phyloP scores from a whole-genome alignment of 2,329 filamentous ascomycete genomes.

The Chrysoporthe austroafricana region DNA sequence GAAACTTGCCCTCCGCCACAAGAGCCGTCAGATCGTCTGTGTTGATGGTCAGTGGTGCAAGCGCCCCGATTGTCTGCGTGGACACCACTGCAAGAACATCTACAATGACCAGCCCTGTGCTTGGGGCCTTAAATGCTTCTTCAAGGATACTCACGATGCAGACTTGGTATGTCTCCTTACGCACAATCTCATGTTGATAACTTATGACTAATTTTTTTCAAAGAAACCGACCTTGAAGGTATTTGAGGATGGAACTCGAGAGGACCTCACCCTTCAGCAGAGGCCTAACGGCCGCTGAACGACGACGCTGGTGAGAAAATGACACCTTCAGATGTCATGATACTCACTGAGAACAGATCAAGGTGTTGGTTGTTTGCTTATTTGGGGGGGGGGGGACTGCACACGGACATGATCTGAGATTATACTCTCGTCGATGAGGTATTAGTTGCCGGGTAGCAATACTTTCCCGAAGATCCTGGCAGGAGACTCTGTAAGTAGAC shows the following conservation, averaged over 20 bases:
- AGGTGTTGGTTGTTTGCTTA: background rate
- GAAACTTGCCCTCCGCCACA: slow-evolving; percentile 28
- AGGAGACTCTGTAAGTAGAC: no score
- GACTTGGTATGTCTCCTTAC: slow-evolving; percentile 1
- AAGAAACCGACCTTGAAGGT: slow-evolving; percentile 21
- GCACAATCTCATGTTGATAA: background rate
- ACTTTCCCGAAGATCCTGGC: no score
- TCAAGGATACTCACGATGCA: slow-evolving; percentile 23
- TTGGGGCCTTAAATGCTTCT: slow-evolving; percentile 26
- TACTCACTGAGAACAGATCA: no score
- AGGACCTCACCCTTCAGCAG: slow-evolving; percentile 10
- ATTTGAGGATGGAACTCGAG: slow-evolving; percentile 23
- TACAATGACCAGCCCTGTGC: slow-evolving; percentile 20
- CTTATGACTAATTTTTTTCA: background rate
- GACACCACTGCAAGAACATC: slow-evolving; percentile 28
- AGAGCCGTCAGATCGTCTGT: slow-evolving; percentile 27
- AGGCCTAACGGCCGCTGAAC: slow-evolving; percentile 2
- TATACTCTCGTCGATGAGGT: background rate
- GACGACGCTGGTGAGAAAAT: background rate
- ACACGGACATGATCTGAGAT: background rate
- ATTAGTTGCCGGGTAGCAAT: no score
- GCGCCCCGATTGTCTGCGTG: slow-evolving; percentile 22
- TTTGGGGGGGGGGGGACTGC: background rate
- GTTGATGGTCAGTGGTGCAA: slow-evolving; percentile 21
- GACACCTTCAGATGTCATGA: background rate